Percentiles rank a stretch among this genome's conserved stretches.
Conservation (phyloP, 805 yeast genomes). For the Metschnikowia shivogae region DNA sequence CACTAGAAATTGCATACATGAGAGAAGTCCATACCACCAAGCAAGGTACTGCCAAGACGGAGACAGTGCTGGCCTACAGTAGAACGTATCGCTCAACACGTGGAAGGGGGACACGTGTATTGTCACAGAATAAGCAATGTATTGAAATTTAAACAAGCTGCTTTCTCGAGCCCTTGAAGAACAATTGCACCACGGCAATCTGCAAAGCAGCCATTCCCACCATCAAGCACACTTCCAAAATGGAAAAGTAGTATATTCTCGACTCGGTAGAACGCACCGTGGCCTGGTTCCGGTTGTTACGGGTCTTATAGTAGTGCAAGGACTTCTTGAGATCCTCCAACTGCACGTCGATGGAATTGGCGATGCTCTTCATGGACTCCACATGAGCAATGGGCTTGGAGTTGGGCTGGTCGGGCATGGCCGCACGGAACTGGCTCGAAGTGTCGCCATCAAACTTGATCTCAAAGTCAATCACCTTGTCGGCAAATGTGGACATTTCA, state of each 20-base stretch:
- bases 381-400: conserved; percentile 49
- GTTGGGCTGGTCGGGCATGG: conserved; percentile 52
- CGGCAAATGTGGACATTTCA: conserved; percentile 76
- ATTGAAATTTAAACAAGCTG: conserved; percentile 47
- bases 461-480: conserved; percentile 82
- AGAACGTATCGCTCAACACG: too few relatives aligned
- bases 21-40: too few relatives aligned
- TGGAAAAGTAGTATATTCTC: conserved; percentile 72
- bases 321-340: conserved; percentile 53
- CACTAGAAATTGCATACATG: conserved; percentile 6
- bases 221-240: conserved; percentile 66
- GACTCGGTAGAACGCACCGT: conserved; percentile 78
- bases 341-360: conserved; percentile 56
- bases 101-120: not conserved
- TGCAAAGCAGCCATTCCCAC: conserved; percentile 72
- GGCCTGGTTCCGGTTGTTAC: conserved; percentile 88
- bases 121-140: not conserved
- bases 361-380: conserved; percentile 49
- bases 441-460: conserved; percentile 49
- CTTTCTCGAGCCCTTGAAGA: conserved; percentile 68
- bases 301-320: conserved; percentile 79
- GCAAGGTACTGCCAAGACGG: too few relatives aligned
- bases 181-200: conserved; percentile 61
- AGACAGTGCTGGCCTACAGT: too few relatives aligned
- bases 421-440: conserved; percentile 47